Percentiles rank a stretch among this genome's conserved stretches.
These are phyloP conservation scores for Fusarium concolor DNA, from an alignment of 2,329 filamentous ascomycete genomes.

Conservation along the genomic window DNA sequence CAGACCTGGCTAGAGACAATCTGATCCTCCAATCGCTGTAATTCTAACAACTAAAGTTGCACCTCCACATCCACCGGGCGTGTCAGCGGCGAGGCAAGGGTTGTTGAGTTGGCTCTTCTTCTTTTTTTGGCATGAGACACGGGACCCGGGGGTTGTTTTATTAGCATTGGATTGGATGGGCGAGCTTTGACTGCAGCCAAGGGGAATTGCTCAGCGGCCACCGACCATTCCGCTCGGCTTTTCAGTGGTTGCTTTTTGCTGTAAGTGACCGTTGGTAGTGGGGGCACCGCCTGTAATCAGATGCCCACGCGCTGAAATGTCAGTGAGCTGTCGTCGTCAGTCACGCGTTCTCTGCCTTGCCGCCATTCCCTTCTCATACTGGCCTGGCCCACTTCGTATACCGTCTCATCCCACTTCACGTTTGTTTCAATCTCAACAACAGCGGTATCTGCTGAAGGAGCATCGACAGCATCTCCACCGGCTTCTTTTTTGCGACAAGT, in stretches of 20 bases:
- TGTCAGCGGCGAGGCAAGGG: slow-evolving; percentile 35
- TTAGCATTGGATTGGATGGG: slow-evolving; percentile 22
- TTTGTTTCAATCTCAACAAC: slow-evolving; percentile 39
- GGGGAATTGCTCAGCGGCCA: not conserved
- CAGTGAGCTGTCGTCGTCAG: not conserved
- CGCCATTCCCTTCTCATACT: slow-evolving; percentile 32
- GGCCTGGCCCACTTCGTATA: slow-evolving; percentile 28
- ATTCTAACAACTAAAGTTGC: slow-evolving; percentile 19
- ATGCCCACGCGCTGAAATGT: slow-evolving; percentile 8
- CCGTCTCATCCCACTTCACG: slow-evolving; percentile 30
- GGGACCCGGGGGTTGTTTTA: slow-evolving; percentile 34
- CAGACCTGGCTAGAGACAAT: slow-evolving; percentile 14
- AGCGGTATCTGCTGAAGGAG: slow-evolving; percentile 10
- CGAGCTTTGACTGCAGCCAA: not conserved
- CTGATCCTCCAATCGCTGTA: slow-evolving; percentile 28
- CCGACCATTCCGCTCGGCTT: slow-evolving; percentile 19
- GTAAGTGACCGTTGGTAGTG: slow-evolving; percentile 25
- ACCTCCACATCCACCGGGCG: slow-evolving; percentile 30
- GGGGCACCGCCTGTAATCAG: slow-evolving; percentile 21
- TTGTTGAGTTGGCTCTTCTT: slow-evolving; percentile 19
- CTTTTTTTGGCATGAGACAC: slow-evolving; percentile 38
- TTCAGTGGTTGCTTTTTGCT: slow-evolving; percentile 20
- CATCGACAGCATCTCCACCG: slow-evolving; percentile 25
- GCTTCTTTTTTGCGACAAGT: slow-evolving; percentile 23
- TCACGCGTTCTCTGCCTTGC: slow-evolving; percentile 25